Conservation (phyloP, 164 flowering plant species). For the Pachysandra terminalis region DNA sequence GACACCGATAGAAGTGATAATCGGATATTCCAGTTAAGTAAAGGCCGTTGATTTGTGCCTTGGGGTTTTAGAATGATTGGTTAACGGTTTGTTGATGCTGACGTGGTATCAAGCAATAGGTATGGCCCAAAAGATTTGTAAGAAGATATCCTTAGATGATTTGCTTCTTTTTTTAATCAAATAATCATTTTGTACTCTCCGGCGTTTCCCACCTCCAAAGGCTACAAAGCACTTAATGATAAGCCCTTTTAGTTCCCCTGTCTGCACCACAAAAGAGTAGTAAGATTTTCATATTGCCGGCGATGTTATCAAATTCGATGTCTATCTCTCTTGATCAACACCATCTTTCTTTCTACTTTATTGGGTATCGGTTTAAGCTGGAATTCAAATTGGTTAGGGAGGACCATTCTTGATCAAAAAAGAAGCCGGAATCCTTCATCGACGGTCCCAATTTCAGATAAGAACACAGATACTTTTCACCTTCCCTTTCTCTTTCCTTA, state of each 20-base stretch:
- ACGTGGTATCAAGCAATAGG: no score
- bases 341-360: slow-evolving; percentile 17
- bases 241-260: neutral
- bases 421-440: neutral
- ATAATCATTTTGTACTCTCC: no score
- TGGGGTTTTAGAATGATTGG: no score
- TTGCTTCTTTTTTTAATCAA: no score
- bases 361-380: slow-evolving; percentile 45
- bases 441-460: neutral
- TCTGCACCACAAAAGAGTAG: neutral
- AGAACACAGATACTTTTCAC: neutral
- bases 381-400: neutral
- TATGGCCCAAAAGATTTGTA: no score
- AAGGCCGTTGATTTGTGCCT: no score
- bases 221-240: neutral
- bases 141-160: no score
- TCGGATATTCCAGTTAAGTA: no score
- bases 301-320: neutral
- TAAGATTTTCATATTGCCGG: neutral
- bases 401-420: neutral
- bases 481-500: slow-evolving; percentile 6
- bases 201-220: neutral
- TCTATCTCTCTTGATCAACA: neutral
- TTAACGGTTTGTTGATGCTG: no score
- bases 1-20: no score